Evolutionary conservation across 345 rosid species (phyloP).

Genomic region (Sonneratia alba): DNA sequence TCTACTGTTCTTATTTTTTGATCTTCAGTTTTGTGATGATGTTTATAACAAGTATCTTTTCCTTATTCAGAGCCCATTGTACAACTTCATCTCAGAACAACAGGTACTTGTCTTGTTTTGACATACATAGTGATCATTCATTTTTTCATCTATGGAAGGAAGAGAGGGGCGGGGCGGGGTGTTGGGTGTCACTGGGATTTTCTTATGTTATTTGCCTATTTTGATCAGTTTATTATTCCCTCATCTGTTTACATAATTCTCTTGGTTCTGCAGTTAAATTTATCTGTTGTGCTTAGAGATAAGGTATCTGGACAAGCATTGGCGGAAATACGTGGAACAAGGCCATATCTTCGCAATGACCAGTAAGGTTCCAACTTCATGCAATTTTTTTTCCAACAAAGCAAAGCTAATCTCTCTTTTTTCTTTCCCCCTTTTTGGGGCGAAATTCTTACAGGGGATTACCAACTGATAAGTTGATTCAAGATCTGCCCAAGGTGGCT

Average conservation of each 20-base stretch:
- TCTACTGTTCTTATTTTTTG: constrained; percentile 7
- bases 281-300: constrained; percentile 64
- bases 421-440: not conserved
- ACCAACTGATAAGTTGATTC: constrained; percentile 6
- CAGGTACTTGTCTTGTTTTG: constrained; percentile 43
- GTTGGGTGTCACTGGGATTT: not conserved
- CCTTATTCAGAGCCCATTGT: constrained; percentile 73
- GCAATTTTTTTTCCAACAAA: not conserved
- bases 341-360: constrained; percentile 21
- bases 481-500: constrained; percentile 14
- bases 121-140: too few relatives aligned
- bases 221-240: not conserved
- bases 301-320: constrained; percentile 88
- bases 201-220: not conserved
- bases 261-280: constrained; percentile 45
- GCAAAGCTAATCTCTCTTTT: not conserved
- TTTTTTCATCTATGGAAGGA: not conserved
- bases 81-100: constrained; percentile 72
- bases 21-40: not conserved
- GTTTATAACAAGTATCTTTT: constrained; percentile 7
- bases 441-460: not conserved
- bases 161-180: too few relatives aligned
- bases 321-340: constrained; percentile 37
- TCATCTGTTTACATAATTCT: not conserved
- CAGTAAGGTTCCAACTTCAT: constrained; percentile 23